Conservation (phyloP, 2,329 filamentous ascomycete species). For the Phyllosticta citrichinensis region DNA sequence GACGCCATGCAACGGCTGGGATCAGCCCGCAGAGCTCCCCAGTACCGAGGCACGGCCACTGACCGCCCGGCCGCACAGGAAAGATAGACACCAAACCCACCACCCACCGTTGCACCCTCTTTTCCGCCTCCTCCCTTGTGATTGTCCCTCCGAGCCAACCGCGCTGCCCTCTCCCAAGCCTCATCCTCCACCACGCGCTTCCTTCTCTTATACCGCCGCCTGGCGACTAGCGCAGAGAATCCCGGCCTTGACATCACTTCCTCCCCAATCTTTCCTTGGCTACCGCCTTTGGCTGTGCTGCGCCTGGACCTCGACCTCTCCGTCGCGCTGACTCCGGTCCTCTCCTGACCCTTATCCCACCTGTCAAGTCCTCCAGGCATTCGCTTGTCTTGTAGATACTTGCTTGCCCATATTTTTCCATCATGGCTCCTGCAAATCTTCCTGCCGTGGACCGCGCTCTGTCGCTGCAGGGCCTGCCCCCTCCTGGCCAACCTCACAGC, state of each 20-base stretch:
- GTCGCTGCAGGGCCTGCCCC: slow-evolving; percentile 53
- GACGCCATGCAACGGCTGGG: background rate
- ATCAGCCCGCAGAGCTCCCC: background rate
- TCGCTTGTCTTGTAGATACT: background rate
- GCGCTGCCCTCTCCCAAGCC: background rate
- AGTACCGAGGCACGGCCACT: background rate
- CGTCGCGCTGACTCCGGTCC: background rate
- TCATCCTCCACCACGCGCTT: background rate
- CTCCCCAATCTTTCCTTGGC: slow-evolving; percentile 4
- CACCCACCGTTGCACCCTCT: background rate
- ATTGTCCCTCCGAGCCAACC: background rate
- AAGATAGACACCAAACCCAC: background rate
- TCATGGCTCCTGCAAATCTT: slow-evolving; percentile 21
- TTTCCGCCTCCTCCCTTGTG: background rate
- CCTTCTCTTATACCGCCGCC: background rate
- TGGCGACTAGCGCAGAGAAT: background rate
- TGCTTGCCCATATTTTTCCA: background rate
- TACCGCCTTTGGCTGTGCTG: background rate
- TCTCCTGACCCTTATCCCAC: background rate
- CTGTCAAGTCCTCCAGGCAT: slow-evolving; percentile 1
- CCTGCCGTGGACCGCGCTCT: slow-evolving; percentile 22
- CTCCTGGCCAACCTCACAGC: slow-evolving; percentile 67
- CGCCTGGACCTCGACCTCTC: background rate
- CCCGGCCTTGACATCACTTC: slow-evolving; percentile 6
- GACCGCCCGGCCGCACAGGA: background rate